Evolutionary conservation across 352 stramenopile species (phyloP).

Genomic region (Thraustochytrium striatum): DNA sequence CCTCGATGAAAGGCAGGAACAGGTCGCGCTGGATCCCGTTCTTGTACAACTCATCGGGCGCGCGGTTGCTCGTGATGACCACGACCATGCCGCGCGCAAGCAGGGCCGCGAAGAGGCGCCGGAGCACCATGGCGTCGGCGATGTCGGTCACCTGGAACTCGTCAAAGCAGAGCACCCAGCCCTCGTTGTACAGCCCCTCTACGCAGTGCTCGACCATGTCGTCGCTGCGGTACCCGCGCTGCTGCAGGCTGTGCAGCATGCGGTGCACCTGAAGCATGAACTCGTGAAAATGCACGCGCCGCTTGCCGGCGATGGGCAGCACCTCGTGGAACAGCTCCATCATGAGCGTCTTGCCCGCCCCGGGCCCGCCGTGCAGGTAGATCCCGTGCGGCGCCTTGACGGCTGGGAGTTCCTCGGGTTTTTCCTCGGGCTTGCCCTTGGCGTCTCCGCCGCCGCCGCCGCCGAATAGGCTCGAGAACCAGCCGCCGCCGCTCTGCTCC

Average conservation of each 20-base stretch:
- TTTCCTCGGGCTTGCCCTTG: not conserved
- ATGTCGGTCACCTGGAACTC: slow-evolving; percentile 98
- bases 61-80: slow-evolving; percentile 89
- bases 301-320: slow-evolving; percentile 23
- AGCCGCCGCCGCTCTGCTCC: not conserved
- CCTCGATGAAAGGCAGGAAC: slow-evolving; percentile 89
- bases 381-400: slow-evolving; percentile 62
- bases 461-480: slow-evolving; percentile 28
- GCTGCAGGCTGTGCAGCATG: slow-evolving; percentile 81
- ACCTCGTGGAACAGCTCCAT: slow-evolving; percentile 88
- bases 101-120: slow-evolving; percentile 84
- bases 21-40: slow-evolving; percentile 90
- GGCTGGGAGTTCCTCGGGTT: not conserved
- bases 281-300: slow-evolving; percentile 91
- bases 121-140: slow-evolving; percentile 91
- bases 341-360: slow-evolving; percentile 92
- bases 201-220: slow-evolving; percentile 46
- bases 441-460: not conserved
- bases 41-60: slow-evolving; percentile 85
- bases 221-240: slow-evolving; percentile 52
- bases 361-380: slow-evolving; percentile 89
- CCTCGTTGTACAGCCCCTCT: slow-evolving; percentile 58
- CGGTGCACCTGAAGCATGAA: slow-evolving; percentile 93
- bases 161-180: slow-evolving; percentile 88
- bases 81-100: slow-evolving; percentile 83